Evolutionary conservation across 345 rosid genomes (phyloP), one percentile per base, ranked within the genome.

Genomic region (Melaleuca quinquenervia): DNA sequence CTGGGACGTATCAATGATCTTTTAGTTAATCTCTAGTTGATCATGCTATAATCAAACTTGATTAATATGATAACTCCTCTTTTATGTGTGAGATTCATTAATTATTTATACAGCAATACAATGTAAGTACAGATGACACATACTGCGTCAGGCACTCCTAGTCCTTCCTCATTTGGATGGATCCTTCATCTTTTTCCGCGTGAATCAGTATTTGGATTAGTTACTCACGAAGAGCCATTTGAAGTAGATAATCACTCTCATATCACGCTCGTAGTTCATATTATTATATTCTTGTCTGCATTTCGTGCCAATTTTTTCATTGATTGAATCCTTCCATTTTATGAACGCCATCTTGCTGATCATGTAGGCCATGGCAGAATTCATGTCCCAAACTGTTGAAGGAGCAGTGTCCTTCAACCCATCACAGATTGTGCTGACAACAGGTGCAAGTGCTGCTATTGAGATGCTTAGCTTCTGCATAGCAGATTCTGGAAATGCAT

Each of bases 401-500:
- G 90, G 92, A 86, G 90, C 90, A 48, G 91, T 92, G 70, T 90
- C 95, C 85, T 96, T 94, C 83, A 84, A 92, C 56, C 98, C 99
- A 9, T 90, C 93, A 26, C 93, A 94, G 80, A 82, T 97, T 74
- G 90, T 95, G 50, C 89, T 95, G 87, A 92, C 95, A 22, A 90
- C 96, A 49, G 98, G 99, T 84, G 93, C 94, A 74, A 87, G 91
- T 7, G 89, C 98, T 26, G 99, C 98, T 41, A 90, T 94, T 5
- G 98, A 97, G 90, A 92, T 92, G 87, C 96, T 97, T 58, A 92
- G 94, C 88, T 97, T 95, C 92, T 95, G 98, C 88, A 86, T 97
- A 86, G 99, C 98, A 49, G 99, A 97, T 92, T 87, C 93, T 29
- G 99, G 98, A 87, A 97, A 96, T 88, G 98, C 98, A 64, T 96